Base-by-base conservation (phyloP, 805 yeast species). In the Pichia occidentalis region DNA sequence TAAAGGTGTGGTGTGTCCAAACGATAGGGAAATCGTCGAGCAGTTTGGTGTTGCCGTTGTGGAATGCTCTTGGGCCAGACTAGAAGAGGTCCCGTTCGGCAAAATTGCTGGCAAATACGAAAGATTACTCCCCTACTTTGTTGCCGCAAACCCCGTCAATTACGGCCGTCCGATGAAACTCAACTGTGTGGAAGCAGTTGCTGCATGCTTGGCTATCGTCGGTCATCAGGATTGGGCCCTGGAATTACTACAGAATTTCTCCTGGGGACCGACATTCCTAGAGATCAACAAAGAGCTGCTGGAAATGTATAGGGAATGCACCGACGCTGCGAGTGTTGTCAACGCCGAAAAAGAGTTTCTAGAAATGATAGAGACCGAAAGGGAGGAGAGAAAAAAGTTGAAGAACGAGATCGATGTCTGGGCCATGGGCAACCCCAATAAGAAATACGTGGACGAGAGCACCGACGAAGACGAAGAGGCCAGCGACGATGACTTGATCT, bases 1-100 rank as follows among this genome's bases (percentile, higher is more conserved):
- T 11, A 81, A 79, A 52, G 71, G 75, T 6, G 88, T 86, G 1
- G 95, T 92, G 1, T 85, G 95, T 57, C 97, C 97, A 0, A 70
- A 82, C 48, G 98, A 92, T 57, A 54, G 61, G 28, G 83, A 75
- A 32, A 69, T 85, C 10, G 95, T 87, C 0, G 95, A 83, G 50
- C 68, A 68, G 21, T 56, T 67, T 28, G 98, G 98, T 25, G 92
- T 87, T n/a, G 95, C 98, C 0, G 98, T 92, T 7, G 97, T 92
- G 2, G 98, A 92, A 57, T 90, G 97, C 61, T 86, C 96, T 2
- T 92, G 98, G 98, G 98, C 98, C 0, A 67, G 97, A 39, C 59
- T 92, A n/a, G 95, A 87, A 39, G 98, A 92, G 58, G 77, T 92
- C n/a, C 98, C 98, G 4, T 92, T 92, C 60, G 65, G 71, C 43